Base-by-base conservation (phyloP, 192 early-diverging fungal species). In the Obelidium mucronatum region DNA sequence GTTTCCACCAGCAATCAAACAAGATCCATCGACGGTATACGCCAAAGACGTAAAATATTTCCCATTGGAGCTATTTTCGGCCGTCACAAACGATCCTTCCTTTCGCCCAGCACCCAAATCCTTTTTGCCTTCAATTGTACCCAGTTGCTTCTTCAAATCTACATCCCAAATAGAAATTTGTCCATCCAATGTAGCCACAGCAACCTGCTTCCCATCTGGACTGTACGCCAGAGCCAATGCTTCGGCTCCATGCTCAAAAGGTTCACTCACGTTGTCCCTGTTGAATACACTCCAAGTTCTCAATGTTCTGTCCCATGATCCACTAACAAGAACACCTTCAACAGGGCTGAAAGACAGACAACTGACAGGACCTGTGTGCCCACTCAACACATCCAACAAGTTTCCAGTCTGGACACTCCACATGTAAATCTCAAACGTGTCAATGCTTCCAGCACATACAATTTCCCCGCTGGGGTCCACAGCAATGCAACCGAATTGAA, bases 401-500 rank as follows among this genome's bases (percentile, higher is more conserved):
- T 96, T 95, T n/a, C 98, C 98, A 0, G 96, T 99, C 79, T 98
- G 97, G 74, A 99, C 94, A 65, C 93, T 94, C 98, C 98, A 99
- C 69, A 98, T 91, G 79, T 90, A 98, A 42, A 99, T 95, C 76
- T 98, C 97, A 83, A 98, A 99, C 3, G 93, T 91, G 78, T 99
- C 96, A 76, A 91, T 84, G 51, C 91, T 92, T 36, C 96, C 96
- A 22, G 97, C 98, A 80, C 94, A 96, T 1, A 99, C 92, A 68
- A 99, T 90, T 75, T 99, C 98, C 61, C 97, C 96, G 82, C 93
- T 95, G 1, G 95, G 93, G 76, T 98, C 98, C 15, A 99, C 96
- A 0, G 96, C 94, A 56, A 99, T 80, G 15, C 91, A 92, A 31
- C 89, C 90, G 73, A 99, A 98, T 84, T 99, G 98, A 24, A 95